phyloP scores from a whole-genome alignment of 768 basidiomycete genomes.

The Kwoniella mangroviensis region DNA sequence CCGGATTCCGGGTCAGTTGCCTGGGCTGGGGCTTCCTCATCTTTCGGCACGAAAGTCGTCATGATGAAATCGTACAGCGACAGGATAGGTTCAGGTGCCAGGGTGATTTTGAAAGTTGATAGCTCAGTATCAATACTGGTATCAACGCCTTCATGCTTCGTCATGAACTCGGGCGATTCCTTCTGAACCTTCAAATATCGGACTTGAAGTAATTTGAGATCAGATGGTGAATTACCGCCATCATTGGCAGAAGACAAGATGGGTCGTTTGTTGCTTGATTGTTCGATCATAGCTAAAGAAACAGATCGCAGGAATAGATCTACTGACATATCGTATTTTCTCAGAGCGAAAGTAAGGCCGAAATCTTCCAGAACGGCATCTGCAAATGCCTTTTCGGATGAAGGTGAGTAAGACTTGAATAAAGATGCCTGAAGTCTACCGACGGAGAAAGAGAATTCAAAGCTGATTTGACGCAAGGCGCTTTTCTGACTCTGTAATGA shows the following conservation, averaged over 20 bases:
- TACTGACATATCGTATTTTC: slow-evolving; percentile 85
- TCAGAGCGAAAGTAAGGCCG: slow-evolving; percentile 71
- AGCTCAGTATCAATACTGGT: slow-evolving; percentile 84
- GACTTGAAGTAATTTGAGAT: slow-evolving; percentile 72
- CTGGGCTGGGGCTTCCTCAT: slow-evolving; percentile 9
- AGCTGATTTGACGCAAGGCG: slow-evolving; percentile 65
- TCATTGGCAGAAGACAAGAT: slow-evolving; percentile 43
- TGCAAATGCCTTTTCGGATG: slow-evolving; percentile 74
- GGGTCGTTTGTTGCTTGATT: slow-evolving; percentile 58
- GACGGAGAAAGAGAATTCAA: slow-evolving; percentile 87
- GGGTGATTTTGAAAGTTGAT: slow-evolving; percentile 86
- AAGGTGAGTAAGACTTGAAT: slow-evolving; percentile 69
- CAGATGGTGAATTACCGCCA: slow-evolving; percentile 35
- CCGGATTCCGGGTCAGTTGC: slow-evolving; percentile 1
- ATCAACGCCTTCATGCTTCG: slow-evolving; percentile 79
- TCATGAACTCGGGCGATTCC: slow-evolving; percentile 81
- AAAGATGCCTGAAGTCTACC: slow-evolving; percentile 78
- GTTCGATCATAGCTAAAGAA: slow-evolving; percentile 73
- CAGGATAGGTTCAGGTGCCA: slow-evolving; percentile 87
- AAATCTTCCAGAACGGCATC: slow-evolving; percentile 80
- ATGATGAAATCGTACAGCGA: slow-evolving; percentile 95
- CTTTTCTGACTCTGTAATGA: slow-evolving; percentile 56
- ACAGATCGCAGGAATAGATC: slow-evolving; percentile 79
- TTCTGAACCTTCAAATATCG: slow-evolving; percentile 79
- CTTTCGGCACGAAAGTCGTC: slow-evolving; percentile 82